Conservation (phyloP, 2,329 filamentous ascomycete species). For the Stachybotrys elegans region DNA sequence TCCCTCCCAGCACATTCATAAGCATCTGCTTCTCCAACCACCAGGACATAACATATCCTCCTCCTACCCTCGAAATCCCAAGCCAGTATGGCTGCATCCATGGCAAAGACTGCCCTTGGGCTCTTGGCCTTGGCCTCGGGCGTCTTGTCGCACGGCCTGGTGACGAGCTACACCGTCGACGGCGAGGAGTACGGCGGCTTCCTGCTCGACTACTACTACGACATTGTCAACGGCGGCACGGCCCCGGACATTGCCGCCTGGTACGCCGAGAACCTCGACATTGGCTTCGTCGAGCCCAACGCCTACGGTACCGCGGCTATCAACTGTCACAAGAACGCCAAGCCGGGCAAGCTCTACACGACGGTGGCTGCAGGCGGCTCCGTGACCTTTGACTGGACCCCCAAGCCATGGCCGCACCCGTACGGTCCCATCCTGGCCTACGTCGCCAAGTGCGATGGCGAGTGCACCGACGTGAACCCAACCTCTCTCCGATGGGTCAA, state of each 20-base stretch:
- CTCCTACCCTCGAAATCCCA: too few species aligned
- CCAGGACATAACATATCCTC: too few species aligned
- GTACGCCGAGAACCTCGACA: slow-evolving; percentile 35
- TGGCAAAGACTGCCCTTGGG: background rate
- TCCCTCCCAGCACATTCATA: too few species aligned
- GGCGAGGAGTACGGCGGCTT: slow-evolving; percentile 1
- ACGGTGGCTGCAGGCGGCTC: slow-evolving; percentile 33
- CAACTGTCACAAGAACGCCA: slow-evolving; percentile 38
- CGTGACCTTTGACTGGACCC: slow-evolving; percentile 34
- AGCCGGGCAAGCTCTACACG: slow-evolving; percentile 30
- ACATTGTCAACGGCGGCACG: background rate
- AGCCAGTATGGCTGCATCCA: too few species aligned
- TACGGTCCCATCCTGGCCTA: slow-evolving; percentile 57
- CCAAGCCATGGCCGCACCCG: slow-evolving; percentile 38
- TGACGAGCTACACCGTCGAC: background rate
- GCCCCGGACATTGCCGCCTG: slow-evolving; percentile 21
- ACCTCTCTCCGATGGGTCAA: slow-evolving; percentile 55
- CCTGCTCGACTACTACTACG: slow-evolving; percentile 2
- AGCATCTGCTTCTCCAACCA: too few species aligned
- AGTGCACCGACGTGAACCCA: slow-evolving; percentile 51
- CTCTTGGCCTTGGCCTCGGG: background rate
- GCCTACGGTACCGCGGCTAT: slow-evolving; percentile 35
- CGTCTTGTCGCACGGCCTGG: background rate
- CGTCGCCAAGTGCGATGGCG: slow-evolving; percentile 53
- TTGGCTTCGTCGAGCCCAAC: slow-evolving; percentile 44